A percentile compares a stretch with the other conserved stretches of the same genome.
These are phyloP conservation scores for Henningerozyma blattae DNA, from an alignment of 805 yeast species.

Conservation along the genomic window DNA sequence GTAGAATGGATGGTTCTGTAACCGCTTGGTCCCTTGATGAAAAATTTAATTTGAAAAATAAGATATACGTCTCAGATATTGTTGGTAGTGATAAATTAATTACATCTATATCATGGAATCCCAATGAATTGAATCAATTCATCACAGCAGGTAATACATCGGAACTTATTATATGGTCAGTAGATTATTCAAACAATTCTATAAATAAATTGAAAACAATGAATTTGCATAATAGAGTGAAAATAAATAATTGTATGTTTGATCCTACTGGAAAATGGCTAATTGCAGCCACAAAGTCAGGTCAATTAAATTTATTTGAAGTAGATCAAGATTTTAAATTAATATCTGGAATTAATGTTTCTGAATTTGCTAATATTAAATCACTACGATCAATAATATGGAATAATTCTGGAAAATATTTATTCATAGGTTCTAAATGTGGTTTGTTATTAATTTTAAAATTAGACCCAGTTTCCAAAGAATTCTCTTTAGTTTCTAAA, in stretches of 20 bases:
- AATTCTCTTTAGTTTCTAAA: conserved; percentile 6
- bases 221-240: conserved; percentile 3
- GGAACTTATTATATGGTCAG: conserved; percentile 15
- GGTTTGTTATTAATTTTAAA: conserved; percentile 30
- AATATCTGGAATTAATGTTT: conserved; percentile 4
- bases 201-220: conserved; percentile 10
- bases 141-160: conserved; percentile 15
- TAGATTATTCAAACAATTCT: conserved; percentile 7
- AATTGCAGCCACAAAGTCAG: conserved; percentile 31
- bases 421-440: conserved; percentile 35
- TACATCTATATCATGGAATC: conserved; percentile 18
- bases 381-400: conserved; percentile 22
- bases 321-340: conserved; percentile 23
- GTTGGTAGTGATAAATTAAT: conserved; percentile 12
- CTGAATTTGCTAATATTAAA: conserved; percentile 8
- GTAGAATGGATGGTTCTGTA: conserved; percentile 22
- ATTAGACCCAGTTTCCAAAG: conserved; percentile 1
- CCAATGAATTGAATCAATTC: conserved; percentile 10
- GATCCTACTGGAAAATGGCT: conserved; percentile 37
- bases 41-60: conserved; percentile 6
- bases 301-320: conserved; percentile 27
- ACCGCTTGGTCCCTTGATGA: conserved; percentile 14
- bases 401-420: conserved; percentile 25
- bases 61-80: conserved; percentile 8
- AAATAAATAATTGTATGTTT: conserved; percentile 20